Evolutionary conservation across 495 filamentous ascomycete species (phyloP), one percentile per base, ranked within the genome.

Genomic region (Corynascus novoguineensis): DNA sequence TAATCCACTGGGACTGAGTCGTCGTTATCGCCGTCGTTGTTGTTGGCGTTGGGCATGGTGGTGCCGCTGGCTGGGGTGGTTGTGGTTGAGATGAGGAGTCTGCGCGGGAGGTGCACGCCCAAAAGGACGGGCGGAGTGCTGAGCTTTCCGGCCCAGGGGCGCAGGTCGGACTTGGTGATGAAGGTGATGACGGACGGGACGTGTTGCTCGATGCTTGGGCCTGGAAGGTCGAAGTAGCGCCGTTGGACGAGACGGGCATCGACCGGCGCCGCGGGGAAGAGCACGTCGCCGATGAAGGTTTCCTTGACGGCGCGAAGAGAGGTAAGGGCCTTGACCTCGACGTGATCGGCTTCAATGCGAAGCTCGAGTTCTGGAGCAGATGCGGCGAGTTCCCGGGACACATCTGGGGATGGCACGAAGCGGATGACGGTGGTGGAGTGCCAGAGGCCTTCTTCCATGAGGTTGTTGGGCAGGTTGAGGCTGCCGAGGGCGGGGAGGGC

Each of bases 161-260:
- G 59, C 34, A 81, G 55, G 28, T 67, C 62, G 6, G 72, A 69
- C 28, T 53, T 41, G 5, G 52, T 35, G 15, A 83, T 56, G 50
- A 79, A 80, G 17, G 68, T 47, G 6, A 61, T 11, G 28, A 79
- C 24, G 9, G 68, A 60, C 10, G 55, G 49, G 14, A 64, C 63
- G 28, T 69, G 51, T 4, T 46, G 10, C 3, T 62, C 48, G 40
- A 61, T 48, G 25, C 38, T 48, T 1, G 34, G 15, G 25, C 56
- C 65, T 19, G 53, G 27, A 19, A 76, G 59, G 25, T 37, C 12
- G 53, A 57, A 66, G 55, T 64, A 69, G 28, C 64, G 65, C 25
- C 58, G 59, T 58, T 79, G 75, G 8, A 59, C 57, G 48, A 78
- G 45, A 47, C 73, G 73, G 21, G 74, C 50, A 60, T 79, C 76